These are phyloP conservation scores for Termitomyces sp. DNA, from an alignment of 768 basidiomycete species.

Conservation along the genomic window DNA sequence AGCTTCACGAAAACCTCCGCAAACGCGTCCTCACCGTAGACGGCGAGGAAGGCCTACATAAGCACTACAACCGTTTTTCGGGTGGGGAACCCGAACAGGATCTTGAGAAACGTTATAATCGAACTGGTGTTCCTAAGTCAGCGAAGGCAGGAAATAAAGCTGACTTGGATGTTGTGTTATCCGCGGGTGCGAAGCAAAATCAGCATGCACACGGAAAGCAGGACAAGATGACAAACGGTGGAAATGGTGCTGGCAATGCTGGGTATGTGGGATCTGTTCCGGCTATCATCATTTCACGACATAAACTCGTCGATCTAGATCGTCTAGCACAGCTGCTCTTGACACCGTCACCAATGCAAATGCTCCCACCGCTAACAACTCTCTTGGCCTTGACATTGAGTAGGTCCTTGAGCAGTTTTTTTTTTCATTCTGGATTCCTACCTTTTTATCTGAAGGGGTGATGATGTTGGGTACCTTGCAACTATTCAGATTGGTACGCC, in stretches of 20 bases:
- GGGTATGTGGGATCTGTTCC: conserved; percentile 1
- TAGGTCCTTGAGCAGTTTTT: conserved; percentile 25
- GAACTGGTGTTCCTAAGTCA: conserved; percentile 21
- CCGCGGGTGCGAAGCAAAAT: conserved; percentile 8
- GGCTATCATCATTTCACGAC: neutral
- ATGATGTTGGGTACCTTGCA: conserved; percentile 50
- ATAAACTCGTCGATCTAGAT: neutral
- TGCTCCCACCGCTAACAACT: conserved; percentile 36
- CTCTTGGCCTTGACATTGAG: conserved; percentile 70
- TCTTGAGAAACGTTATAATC: conserved; percentile 33
- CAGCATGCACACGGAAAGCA: neutral
- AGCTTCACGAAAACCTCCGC: conserved; percentile 41
- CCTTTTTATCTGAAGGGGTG: conserved; percentile 21
- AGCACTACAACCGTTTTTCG: conserved; percentile 30
- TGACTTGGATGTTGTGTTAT: conserved; percentile 15
- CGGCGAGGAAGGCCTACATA: conserved; percentile 26
- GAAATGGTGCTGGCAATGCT: conserved; percentile 1
- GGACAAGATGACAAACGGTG: conserved; percentile 1
- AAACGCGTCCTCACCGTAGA: conserved; percentile 43
- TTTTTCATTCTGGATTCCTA: neutral
- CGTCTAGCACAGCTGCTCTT: conserved; percentile 4
- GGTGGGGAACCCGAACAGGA: conserved; percentile 12
- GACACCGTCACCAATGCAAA: conserved; percentile 34
- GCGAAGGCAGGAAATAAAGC: neutral
- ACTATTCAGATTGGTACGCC: conserved; percentile 66